These are phyloP conservation scores for Termitomyces sp. DNA, from an alignment of 768 basidiomycete species.

Conservation along the genomic window DNA sequence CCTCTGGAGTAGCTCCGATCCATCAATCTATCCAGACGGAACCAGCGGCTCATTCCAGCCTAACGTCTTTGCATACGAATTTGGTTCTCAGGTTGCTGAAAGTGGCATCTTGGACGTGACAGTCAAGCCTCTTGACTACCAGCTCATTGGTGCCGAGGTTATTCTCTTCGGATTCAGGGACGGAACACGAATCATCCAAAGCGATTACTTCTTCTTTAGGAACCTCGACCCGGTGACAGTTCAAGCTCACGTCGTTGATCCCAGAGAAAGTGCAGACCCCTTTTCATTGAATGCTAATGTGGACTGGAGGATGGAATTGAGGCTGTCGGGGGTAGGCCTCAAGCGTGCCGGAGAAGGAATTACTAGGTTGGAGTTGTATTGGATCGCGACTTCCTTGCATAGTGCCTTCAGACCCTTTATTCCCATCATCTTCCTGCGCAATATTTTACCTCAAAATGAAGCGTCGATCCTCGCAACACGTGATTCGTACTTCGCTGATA, in stretches of 20 bases:
- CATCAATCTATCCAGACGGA: background rate
- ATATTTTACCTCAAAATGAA: background rate
- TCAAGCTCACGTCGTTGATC: background rate
- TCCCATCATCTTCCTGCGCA: background rate
- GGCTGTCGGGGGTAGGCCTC: background rate
- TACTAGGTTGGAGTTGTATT: slow-evolving; percentile 1
- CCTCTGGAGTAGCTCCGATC: background rate
- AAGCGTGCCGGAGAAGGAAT: background rate
- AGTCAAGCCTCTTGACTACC: too few relatives aligned
- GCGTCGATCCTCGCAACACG: background rate
- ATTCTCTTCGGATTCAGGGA: background rate
- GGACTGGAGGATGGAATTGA: background rate
- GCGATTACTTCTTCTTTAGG: background rate
- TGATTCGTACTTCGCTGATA: too few relatives aligned
- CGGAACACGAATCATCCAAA: background rate
- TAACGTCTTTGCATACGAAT: background rate
- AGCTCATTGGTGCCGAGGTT: too few relatives aligned
- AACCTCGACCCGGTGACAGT: background rate
- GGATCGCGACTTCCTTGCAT: background rate
- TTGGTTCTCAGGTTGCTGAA: background rate
- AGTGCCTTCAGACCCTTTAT: background rate
- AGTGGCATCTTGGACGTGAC: background rate
- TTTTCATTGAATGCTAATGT: background rate
- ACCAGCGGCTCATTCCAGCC: background rate
- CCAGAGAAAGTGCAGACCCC: background rate